Evolutionary conservation across 1,284 basidiomycete species (phyloP), one percentile per base, ranked within the genome.

Genomic region (Cutaneotrichosporon spelunceum): DNA sequence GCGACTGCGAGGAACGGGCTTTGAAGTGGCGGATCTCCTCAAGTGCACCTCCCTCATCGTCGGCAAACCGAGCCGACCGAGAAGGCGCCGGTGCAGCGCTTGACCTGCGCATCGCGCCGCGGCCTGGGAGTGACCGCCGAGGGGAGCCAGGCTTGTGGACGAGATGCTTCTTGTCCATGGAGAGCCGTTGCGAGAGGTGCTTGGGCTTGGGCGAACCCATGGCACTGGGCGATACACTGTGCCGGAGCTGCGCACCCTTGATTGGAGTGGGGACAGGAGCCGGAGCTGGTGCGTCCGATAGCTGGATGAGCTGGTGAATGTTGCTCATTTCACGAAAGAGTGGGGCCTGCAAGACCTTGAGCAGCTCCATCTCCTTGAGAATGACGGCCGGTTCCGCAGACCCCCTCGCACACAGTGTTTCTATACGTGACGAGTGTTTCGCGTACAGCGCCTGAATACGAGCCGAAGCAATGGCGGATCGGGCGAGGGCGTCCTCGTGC

Each of bases 391-490:
- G 42, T 3, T 44, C 82, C 7, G 74, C 74, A 11, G 81, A 82
- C 13, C 56, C 61, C 1, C 60, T 24, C 10, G 83, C 24, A 23
- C 29, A 47, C 23, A 50, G 29, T 13, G 27, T n/a, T 33, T 49
- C 80, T 55, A 93, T 80, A 44, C 80, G 73, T 45, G 78, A 81
- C 14, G 86, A 85, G 13, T 87, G 86, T 60, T 90, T 87, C 24
- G 83, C 84, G 49, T 92, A 80, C 74, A 87, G 84, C 42, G 88
- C 84, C 2, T 88, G 91, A 70, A 87, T 88, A 60, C 90, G 82
- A 24, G 89, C 88, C n/a, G 93, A 82, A 78, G 82, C 83, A 23
- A 60, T 54, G 23, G 60, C 59, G 14, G 34, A 53, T 8, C 47
- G 50, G 21, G 92, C 86, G 60, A 90, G 79, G 19, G 87, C 81